Conservation (phyloP, 202 grass and related monocot genomes). For the Thinopyrum obtusiflorum region DNA sequence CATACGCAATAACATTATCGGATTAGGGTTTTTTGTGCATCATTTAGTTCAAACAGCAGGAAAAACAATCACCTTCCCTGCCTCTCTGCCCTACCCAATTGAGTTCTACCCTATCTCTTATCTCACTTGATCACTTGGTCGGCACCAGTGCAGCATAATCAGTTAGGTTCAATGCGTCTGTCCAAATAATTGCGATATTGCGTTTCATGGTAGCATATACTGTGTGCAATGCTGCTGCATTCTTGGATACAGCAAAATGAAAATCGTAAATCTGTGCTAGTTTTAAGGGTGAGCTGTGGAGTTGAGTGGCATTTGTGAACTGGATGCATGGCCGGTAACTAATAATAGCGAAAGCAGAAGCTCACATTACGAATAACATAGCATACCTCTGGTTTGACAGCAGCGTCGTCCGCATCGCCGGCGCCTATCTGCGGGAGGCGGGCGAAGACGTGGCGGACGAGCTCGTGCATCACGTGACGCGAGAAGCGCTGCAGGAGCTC, state of each 20-base stretch:
- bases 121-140: neutral
- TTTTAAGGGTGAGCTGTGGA: neutral
- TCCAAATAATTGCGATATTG: neutral
- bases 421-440: constrained; percentile 48
- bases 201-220: neutral
- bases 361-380: neutral
- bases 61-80: neutral
- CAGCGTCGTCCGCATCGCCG: neutral
- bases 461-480: constrained; percentile 70
- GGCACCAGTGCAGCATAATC: neutral
- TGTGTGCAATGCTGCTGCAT: neutral
- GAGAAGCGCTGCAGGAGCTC: constrained; percentile 88
- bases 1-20: neutral
- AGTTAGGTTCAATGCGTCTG: neutral
- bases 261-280: neutral
- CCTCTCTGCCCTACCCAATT: neutral
- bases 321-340: constrained; percentile 17
- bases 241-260: neutral
- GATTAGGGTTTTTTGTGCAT: neutral
- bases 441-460: constrained; percentile 62
- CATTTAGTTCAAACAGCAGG: neutral
- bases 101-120: neutral
- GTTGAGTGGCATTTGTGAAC: neutral
- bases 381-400: constrained; percentile 57
- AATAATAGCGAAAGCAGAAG: constrained; percentile 24